Evolutionary conservation across 73 alveolate species (phyloP), one percentile per base, ranked within the genome.

Genomic region (Tetrahymena malaccensis): DNA sequence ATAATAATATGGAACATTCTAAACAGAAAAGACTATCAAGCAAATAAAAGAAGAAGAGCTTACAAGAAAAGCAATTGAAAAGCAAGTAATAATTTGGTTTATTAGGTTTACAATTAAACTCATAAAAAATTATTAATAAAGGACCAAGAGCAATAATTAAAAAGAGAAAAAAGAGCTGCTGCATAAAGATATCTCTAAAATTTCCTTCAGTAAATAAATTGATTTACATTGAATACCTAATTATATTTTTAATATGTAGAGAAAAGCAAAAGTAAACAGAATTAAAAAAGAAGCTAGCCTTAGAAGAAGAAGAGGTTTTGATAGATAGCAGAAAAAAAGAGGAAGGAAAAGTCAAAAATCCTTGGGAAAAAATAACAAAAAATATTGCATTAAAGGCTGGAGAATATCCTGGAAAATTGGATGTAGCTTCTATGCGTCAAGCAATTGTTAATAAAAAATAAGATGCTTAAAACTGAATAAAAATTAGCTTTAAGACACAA

Each of bases 361-460:
- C 95, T 35, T 95, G 97, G 97, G 97, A 95, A 43, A 70, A 95
- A 43, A 84, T 95, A 25, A 94, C 95, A 7, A 31, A 40, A 19
- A 95, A 95, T 55, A 93, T 95, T 22, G 89, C 95, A 15, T 57
- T 95, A 34, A 95, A 95, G 38, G 95, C 93, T 85, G 97, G 97
- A n/a, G 95, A 95, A 50, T 93, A 95, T 95, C 97, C 97, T 33
- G 97, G 97, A 44, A 43, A 43, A 31, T 55, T 34, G 1, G 97
- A 95, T 95, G 95, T 95, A 12, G 50, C 93, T 4, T 27, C 38
- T 34, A 89, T 95, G 97, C 93, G 97, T 85, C 85, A 95, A 95
- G 97, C 97, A 22, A 95, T 95, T 31, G 35, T 95, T n/a, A 95
- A 95, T 94, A 95, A 95, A 43, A 95, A 70, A 95, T 43, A 22